Conservation (phyloP, 2,329 filamentous ascomycete species). For the Ophiocordyceps camponoti-leonardi region DNA sequence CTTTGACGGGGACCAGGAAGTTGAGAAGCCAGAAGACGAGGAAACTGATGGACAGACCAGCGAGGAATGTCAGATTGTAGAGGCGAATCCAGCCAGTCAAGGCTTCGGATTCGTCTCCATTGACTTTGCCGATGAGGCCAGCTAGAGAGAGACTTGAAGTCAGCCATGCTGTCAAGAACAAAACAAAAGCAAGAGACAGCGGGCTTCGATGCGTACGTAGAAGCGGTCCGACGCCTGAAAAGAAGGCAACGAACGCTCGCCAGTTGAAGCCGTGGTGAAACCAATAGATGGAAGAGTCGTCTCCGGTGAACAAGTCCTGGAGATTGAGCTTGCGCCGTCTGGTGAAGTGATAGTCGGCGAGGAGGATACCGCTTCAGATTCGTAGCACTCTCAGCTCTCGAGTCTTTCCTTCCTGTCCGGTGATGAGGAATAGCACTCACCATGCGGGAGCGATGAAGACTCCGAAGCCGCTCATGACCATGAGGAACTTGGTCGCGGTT, state of each 20-base stretch:
- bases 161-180: not conserved
- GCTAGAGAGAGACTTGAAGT: not conserved
- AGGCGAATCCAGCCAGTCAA: conserved; percentile 3
- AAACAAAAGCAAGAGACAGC: not conserved
- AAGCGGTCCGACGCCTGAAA: not conserved
- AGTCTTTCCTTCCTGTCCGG: not conserved
- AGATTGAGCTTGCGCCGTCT: conserved; percentile 18
- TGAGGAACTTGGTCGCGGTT: conserved; percentile 10
- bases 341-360: conserved; percentile 12
- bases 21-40: conserved; percentile 4
- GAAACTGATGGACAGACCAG: conserved; percentile 4
- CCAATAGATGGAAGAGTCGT: conserved; percentile 18
- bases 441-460: conserved; percentile 8
- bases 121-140: conserved; percentile 4
- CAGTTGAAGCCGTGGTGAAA: conserved; percentile 18
- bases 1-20: conserved; percentile 3
- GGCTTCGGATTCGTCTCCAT: not conserved
- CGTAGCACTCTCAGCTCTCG: not conserved
- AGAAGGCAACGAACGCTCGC: conserved; percentile 14
- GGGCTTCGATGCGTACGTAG: not conserved
- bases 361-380: conserved; percentile 8
- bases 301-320: conserved; percentile 16
- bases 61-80: conserved; percentile 5
- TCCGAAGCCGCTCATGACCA: conserved; percentile 10
- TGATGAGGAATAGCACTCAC: conserved; percentile 1